Evolutionary conservation across 345 rosid genomes (phyloP).

Genomic region (Microcos paniculata): DNA sequence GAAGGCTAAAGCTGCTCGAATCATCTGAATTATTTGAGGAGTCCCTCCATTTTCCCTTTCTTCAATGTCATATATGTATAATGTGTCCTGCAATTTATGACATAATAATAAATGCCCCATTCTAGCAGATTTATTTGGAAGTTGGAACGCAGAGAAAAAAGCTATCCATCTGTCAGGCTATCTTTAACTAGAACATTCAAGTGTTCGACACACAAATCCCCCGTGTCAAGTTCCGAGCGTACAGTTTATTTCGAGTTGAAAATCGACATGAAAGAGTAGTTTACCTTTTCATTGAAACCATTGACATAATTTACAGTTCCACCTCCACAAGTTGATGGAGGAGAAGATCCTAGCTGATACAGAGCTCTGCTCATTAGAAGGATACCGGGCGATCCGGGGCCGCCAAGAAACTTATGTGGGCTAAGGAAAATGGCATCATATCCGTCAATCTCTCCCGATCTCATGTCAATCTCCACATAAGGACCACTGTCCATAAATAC

Average conservation of each 20-base stretch:
- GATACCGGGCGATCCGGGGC: conserved; percentile 62
- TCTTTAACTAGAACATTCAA: too few species aligned
- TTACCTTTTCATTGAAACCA: conserved; percentile 49
- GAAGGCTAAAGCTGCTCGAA: conserved; percentile 52
- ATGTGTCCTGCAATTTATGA: conserved; percentile 42
- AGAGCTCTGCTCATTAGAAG: conserved; percentile 51
- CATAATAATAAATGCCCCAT: neutral
- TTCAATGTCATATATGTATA: conserved; percentile 46
- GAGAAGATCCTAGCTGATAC: conserved; percentile 38
- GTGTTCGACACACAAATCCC: too few species aligned
- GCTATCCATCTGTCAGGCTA: too few species aligned
- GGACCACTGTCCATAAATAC: conserved; percentile 35
- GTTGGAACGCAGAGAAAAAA: too few species aligned
- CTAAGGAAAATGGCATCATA: conserved; percentile 58
- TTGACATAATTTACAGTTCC: conserved; percentile 63
- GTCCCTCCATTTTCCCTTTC: conserved; percentile 63
- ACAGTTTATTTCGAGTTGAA: too few species aligned
- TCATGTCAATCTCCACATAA: conserved; percentile 54
- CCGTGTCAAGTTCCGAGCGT: too few species aligned
- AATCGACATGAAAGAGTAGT: neutral
- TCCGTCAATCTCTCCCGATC: conserved; percentile 46
- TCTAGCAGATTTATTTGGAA: too few species aligned
- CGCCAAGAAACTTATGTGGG: conserved; percentile 63
- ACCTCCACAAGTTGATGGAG: conserved; percentile 69
- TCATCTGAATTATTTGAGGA: conserved; percentile 56